Base-by-base conservation (phyloP, 306 rosid species). In the Clitoria ternatea region DNA sequence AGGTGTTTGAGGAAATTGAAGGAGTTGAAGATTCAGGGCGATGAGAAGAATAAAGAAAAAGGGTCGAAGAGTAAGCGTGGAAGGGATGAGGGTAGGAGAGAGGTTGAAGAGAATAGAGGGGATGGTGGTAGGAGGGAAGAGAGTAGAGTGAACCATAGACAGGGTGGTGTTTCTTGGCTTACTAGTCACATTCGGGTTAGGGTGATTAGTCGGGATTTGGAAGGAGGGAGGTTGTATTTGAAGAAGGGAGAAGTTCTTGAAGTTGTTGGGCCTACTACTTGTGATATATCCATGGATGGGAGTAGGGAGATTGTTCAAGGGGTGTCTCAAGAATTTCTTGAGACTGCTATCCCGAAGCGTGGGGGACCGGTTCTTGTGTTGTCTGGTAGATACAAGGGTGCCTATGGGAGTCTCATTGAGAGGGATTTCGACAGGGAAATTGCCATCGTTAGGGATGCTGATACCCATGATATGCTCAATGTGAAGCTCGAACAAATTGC, bases 211-310 rank as follows among this genome's bases (percentile, higher is more conserved):
- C 82, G 68, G 40, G 83, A 76, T 27, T 80, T 93, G 13, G 90
- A 78, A 77, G 79, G 92, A 56, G 98, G 96, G 22, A 81, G 84
- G 26, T 67, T 90, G 50, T 90, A 93, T 74, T 69, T 77, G 81
- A 90, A 85, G 76, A 90, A 93, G 71, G 98, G 94, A 45, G 69
- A 88, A 86, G 75, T 90, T 73, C 77, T 93, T 67, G 96, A 90
- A 78, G 97, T 93, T 57, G 87, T 88, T 66, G 92, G 94, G 20
- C 97, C 92, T 7, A 33, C 49, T 4, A 81, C 80, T 2, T 93
- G 98, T 69, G 98, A 90, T 80, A 66, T 93, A 70, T 75, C 88
- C 11, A 85, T 93, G 90, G 98, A 93, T 75, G 96, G 77, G 54
- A 80, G 86, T 56, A 75, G 80, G 61, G 96, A 93, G 86, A 83